Percentiles rank a stretch among this genome's conserved stretches.
Conservation (phyloP, 768 basidiomycete genomes). For the Rossbeevera mucosa region DNA sequence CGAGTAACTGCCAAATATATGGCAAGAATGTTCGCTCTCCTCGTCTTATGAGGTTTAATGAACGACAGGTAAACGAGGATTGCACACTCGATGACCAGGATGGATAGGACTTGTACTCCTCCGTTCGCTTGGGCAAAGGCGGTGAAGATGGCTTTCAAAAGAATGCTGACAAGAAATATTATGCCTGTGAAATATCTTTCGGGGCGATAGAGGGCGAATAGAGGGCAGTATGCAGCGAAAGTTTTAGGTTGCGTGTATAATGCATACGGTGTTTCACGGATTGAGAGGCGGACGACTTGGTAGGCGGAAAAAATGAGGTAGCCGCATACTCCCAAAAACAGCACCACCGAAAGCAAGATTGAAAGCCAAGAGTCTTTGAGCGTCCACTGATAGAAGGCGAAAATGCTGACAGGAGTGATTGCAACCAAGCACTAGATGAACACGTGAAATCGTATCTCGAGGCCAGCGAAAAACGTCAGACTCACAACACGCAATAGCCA, state of each 20-base stretch:
- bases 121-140: conserved; percentile 59
- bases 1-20: conserved; percentile 64
- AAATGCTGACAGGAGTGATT: conserved; percentile 66
- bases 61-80: conserved; percentile 49
- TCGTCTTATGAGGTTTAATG: conserved; percentile 61
- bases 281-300: conserved; percentile 45
- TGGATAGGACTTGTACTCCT: conserved; percentile 61
- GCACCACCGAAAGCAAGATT: conserved; percentile 69
- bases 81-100: conserved; percentile 63
- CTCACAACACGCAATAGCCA: conserved; percentile 70
- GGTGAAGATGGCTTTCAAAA: conserved; percentile 71
- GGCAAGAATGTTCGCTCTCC: conserved; percentile 66
- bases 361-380: conserved; percentile 85
- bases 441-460: conserved; percentile 1
- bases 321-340: conserved; percentile 49
- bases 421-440: conserved; percentile 51
- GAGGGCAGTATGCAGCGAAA: conserved; percentile 46
- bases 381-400: conserved; percentile 89
- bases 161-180: conserved; percentile 49
- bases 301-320: conserved; percentile 48
- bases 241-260: conserved; percentile 34
- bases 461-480: conserved; percentile 6
- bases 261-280: conserved; percentile 36
- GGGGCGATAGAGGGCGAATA: conserved; percentile 64
- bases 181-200: conserved; percentile 67